phyloP scores from a whole-genome alignment of 1,139 yeast species.

The Pichia sorboxylosa region DNA sequence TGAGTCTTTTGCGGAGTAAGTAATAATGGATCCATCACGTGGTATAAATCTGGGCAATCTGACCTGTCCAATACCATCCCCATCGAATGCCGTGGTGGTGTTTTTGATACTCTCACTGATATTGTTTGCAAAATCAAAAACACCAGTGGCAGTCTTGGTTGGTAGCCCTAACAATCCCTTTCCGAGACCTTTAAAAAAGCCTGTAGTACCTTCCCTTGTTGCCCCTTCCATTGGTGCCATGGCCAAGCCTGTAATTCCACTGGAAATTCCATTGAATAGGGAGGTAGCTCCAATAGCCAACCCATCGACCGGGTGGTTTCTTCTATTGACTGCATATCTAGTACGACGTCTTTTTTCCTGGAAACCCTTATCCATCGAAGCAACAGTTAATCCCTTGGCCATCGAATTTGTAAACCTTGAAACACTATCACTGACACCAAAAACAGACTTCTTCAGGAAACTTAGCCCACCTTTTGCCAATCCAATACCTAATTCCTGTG shows the following conservation, averaged over 20 bases:
- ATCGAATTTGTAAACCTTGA: constrained; percentile 88
- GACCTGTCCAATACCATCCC: constrained; percentile 66
- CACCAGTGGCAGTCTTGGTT: constrained; percentile 91
- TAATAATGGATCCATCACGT: constrained; percentile 56
- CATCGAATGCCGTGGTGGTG: constrained; percentile 85
- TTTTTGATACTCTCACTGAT: constrained; percentile 89
- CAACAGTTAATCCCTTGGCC: constrained; percentile 88
- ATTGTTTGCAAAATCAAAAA: constrained; percentile 85
- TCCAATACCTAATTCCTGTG: constrained; percentile 91
- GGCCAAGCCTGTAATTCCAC: constrained; percentile 87
- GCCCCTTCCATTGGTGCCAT: constrained; percentile 88
- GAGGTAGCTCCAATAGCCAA: constrained; percentile 82
- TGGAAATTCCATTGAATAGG: constrained; percentile 71
- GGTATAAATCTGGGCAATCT: constrained; percentile 72
- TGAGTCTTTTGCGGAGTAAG: constrained; percentile 74
- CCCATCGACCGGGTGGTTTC: constrained; percentile 84
- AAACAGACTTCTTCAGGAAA: constrained; percentile 87
- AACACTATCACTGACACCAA: constrained; percentile 87
- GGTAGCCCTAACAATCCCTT: constrained; percentile 93
- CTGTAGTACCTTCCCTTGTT: constrained; percentile 69
- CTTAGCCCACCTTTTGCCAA: constrained; percentile 93
- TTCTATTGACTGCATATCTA: constrained; percentile 61
- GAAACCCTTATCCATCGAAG: constrained; percentile 75
- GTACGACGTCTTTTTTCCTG: constrained; percentile 61
- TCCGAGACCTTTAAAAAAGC: constrained; percentile 88